Base-by-base conservation (phyloP, 306 rosid genomes). In the Quercus robur region DNA sequence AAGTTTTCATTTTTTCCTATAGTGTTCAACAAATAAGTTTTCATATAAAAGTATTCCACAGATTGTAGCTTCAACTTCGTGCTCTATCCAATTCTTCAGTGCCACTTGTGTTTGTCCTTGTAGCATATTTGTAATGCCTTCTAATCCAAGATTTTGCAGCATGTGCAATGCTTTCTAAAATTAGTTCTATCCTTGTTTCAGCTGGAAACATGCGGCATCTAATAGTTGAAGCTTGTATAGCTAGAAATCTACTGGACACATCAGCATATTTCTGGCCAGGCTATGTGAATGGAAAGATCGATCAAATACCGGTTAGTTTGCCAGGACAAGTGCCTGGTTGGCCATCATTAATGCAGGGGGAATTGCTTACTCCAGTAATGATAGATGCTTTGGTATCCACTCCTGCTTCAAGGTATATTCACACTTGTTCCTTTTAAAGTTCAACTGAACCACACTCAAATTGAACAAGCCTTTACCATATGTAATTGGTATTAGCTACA, bases 181-280 rank as follows among this genome's bases (percentile, higher is more conserved):
- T 79, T 18, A 20, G 70, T 59, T 79, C 3, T 63, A 23, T 44
- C 64, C 68, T 85, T 67, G 26, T 77, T 84, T 78, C 95, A 93
- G 99, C 99, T 77, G 99, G 99, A 77, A 90, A 93, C 85, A 85
- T 95, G 96, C 94, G 92, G 38, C 98, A 95, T 90, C 85, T 95
- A 86, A 88, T 95, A 78, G 98, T 91, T 76, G 99, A 95, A 89
- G 97, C 99, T 85, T 95, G 96, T 79, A 93, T 95, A 81, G 87
- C 98, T 56, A 92, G 98, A 77, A 90, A 91, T 82, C 85, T 95
- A 57, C 88, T 95, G 63, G 99, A 93, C 77, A 90, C 97, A 20
- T 87, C 97, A 30, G 96, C 94, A 59, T 95, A 95, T 86, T 85
- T 85, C 80, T 95, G 99, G 99, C 96, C 94, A 33, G 99, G 98